Evolutionary conservation across 164 flowering plant genomes (phyloP).

Genomic region (Aristolochia californica): DNA sequence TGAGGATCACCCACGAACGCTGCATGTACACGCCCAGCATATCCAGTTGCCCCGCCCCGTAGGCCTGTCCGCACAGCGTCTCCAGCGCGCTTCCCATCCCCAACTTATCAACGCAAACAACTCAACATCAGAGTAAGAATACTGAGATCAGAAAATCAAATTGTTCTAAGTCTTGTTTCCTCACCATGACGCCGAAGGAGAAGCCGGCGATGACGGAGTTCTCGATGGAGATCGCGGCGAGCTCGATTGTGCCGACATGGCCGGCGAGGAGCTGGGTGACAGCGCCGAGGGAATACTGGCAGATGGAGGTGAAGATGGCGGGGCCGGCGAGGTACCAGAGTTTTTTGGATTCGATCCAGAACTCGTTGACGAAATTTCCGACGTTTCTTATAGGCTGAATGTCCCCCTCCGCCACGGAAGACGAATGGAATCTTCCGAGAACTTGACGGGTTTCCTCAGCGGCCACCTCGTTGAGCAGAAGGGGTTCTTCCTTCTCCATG

Average conservation of each 20-base stretch:
- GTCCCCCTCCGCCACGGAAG: constrained; percentile 6
- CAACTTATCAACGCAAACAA: constrained; percentile 21
- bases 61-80: constrained; percentile 84
- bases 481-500: not conserved
- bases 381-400: constrained; percentile 5
- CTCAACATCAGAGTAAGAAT: not conserved
- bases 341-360: constrained; percentile 14
- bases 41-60: constrained; percentile 65
- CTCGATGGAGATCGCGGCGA: constrained; percentile 18
- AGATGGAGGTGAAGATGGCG: constrained; percentile 15
- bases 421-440: not conserved
- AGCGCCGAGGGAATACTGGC: constrained; percentile 17
- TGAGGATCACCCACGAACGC: constrained; percentile 74
- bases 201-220: constrained; percentile 20
- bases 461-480: not conserved
- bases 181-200: constrained; percentile 16
- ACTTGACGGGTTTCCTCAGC: no score
- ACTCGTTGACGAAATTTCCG: constrained; percentile 6
- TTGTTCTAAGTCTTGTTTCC: no score
- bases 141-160: not conserved
- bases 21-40: constrained; percentile 90
- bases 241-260: constrained; percentile 13
- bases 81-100: constrained; percentile 92
- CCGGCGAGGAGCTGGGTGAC: constrained; percentile 16
- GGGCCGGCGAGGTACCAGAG: constrained; percentile 16